These are phyloP conservation scores for Cyberlindnera maritima DNA, from an alignment of 805 yeast species.

Conservation along the genomic window DNA sequence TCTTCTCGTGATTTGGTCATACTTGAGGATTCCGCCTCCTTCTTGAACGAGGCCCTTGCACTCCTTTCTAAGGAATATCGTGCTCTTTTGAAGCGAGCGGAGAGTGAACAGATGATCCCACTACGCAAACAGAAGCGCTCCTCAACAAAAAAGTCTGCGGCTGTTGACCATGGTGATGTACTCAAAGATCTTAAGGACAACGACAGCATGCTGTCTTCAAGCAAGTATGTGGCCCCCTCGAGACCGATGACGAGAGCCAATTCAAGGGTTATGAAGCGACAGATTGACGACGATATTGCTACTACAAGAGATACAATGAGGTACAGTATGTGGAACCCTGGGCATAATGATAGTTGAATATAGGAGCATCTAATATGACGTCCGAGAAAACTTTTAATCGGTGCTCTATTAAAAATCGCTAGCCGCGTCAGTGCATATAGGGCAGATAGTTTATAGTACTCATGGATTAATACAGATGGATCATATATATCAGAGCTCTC, in stretches of 20 bases:
- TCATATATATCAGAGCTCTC: conserved; percentile 40
- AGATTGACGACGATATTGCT: conserved; percentile 2
- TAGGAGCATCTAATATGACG: too few species aligned
- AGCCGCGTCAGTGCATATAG: too few species aligned
- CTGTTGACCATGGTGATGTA: conserved; percentile 1
- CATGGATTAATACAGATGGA: too few species aligned
- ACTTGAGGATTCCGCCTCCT: conserved; percentile 10
- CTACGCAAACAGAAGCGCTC: conserved; percentile 7
- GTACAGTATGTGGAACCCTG: not conserved
- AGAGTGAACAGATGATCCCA: conserved; percentile 9
- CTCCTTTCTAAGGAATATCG: conserved; percentile 13
- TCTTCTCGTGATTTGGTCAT: conserved; percentile 5
- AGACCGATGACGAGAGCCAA: conserved; percentile 12
- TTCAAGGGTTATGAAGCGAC: conserved; percentile 2
- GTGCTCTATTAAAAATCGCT: too few species aligned
- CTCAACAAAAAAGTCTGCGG: conserved; percentile 1
- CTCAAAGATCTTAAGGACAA: not conserved
- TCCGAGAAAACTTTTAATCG: too few species aligned
- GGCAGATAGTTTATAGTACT: too few species aligned
- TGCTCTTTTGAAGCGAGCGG: conserved; percentile 2
- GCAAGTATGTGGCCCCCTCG: not conserved
- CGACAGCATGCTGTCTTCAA: not conserved
- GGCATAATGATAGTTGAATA: too few species aligned
- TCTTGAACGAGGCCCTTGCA: conserved; percentile 13
- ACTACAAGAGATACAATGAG: not conserved